Conservation (phyloP, 805 yeast genomes). For the Cyberlindnera veronae region DNA sequence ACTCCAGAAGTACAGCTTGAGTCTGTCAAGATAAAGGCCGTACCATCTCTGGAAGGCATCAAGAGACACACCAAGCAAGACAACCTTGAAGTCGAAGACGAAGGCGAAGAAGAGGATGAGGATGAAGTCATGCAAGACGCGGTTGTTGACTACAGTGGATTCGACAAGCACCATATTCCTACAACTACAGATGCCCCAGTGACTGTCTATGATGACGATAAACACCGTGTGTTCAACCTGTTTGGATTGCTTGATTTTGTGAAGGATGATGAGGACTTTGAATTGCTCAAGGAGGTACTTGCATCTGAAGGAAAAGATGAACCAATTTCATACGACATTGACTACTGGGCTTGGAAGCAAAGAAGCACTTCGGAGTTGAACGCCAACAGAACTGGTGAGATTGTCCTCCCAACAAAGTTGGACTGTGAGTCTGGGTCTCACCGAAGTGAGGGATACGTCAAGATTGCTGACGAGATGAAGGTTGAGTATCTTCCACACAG, state of each 20-base stretch:
- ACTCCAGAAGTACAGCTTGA: conserved; percentile 28
- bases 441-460: conserved; percentile 68
- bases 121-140: conserved; percentile 19
- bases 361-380: conserved; percentile 27
- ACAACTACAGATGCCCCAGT: conserved; percentile 42
- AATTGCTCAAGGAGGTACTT: conserved; percentile 46
- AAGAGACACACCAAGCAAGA: too few species aligned
- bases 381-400: conserved; percentile 13
- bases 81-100: conserved; percentile 16
- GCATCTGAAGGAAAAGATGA: conserved; percentile 1
- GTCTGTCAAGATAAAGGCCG: too few species aligned
- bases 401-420: conserved; percentile 22
- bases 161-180: conserved; percentile 46
- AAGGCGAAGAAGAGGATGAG: conserved; percentile 12
- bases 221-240: conserved; percentile 36
- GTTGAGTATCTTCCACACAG: conserved; percentile 80
- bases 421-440: conserved; percentile 56
- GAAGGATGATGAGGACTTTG: conserved; percentile 73
- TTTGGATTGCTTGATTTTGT: conserved; percentile 49
- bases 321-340: conserved; percentile 26
- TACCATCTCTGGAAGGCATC: too few species aligned
- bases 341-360: conserved; percentile 67
- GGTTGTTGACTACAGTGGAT: conserved; percentile 22
- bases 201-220: conserved; percentile 50
- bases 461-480: conserved; percentile 71